Base-by-base conservation (phyloP, 2,329 filamentous ascomycete species). In the Paradendryphiella salina region DNA sequence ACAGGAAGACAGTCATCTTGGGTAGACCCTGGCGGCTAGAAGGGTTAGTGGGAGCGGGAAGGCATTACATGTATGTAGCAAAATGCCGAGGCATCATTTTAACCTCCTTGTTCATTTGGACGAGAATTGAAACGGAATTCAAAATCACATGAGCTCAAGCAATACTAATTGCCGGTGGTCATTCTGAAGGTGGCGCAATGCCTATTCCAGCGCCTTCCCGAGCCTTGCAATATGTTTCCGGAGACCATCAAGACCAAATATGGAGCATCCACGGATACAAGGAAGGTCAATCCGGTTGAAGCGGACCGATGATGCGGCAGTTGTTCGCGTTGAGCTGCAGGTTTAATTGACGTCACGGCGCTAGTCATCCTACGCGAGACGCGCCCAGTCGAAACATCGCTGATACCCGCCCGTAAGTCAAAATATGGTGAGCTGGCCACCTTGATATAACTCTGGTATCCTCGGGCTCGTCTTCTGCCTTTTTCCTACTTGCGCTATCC, bases 291-390 rank as follows among this genome's bases (percentile, higher is more conserved):
- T 37, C 26, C 43, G 47, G 41, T 43, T 18, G 18, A 39, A 32
- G 32, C 40, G 40, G 40, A 42, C 39, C 39, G 39, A 42, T 29
- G 33, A 33, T 14, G 39, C 39, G 28, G 18, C 23, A 23, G 33
- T 42, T 23, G 20, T 21, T 14, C 8, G 39, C 28, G 46, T 54
- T 18, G 37, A 41, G 51, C 38, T 46, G 46, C 51, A 39, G 32
- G n/a, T 21, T 51, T 46, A 26, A 54, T 54, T 51, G 50, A 54
- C 41, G 46, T 54, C 51, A 50, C 41, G 42, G 15, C 42, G 38
- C 49, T 52, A 52, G 40, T 8, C 18, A 31, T 42, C n/a, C 23
- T 31, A 52, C 42, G 49, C 44, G 52, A 51, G 35, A 45, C 52
- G 49, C 49, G 49, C 31, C 36, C 29, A 14, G 43, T 21, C 49